Conservation (phyloP, 2,329 filamentous ascomycete species). For the Penicillium sp. region DNA sequence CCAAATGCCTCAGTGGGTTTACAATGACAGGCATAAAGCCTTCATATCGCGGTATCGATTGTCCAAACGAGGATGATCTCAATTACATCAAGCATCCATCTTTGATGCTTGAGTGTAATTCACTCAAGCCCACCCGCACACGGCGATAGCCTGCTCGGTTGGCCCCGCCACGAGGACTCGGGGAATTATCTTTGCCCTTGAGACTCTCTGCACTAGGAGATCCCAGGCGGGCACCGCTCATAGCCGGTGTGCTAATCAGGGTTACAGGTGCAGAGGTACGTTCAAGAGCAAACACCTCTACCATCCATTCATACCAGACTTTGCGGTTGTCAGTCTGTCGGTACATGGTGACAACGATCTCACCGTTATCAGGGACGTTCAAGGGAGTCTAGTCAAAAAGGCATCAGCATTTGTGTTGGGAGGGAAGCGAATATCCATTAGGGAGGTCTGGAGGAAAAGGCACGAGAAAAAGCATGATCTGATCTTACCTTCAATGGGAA, state of each 20-base stretch:
- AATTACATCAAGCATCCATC: slow-evolving; percentile 51
- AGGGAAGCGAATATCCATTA: background rate
- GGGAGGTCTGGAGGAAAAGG: background rate
- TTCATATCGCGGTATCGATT: background rate
- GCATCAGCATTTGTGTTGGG: background rate
- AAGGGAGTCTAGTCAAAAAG: slow-evolving; percentile 66
- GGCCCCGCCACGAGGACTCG: slow-evolving; percentile 7
- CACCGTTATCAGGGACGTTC: slow-evolving; percentile 78
- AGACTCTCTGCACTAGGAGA: slow-evolving; percentile 27
- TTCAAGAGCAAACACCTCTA: slow-evolving; percentile 70
- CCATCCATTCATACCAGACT: slow-evolving; percentile 98
- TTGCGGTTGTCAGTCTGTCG: slow-evolving; percentile 90
- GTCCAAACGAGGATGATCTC: background rate
- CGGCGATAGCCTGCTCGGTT: slow-evolving; percentile 26
- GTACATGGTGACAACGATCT: slow-evolving; percentile 93
- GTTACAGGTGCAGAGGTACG: slow-evolving; percentile 15
- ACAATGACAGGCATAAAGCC: background rate
- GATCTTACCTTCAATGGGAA: slow-evolving; percentile 85
- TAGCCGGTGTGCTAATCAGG: slow-evolving; percentile 24
- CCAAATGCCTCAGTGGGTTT: background rate
- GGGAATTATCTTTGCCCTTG: slow-evolving; percentile 19
- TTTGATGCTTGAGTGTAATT: slow-evolving; percentile 51
- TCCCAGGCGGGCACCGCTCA: slow-evolving; percentile 31
- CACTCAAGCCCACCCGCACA: slow-evolving; percentile 46
- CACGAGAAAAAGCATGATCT: background rate